A percentile compares a stretch with the other conserved stretches of the same genome.
These are phyloP conservation scores for Lentinula sp. DNA, from an alignment of 768 basidiomycete species.

Conservation along the genomic window DNA sequence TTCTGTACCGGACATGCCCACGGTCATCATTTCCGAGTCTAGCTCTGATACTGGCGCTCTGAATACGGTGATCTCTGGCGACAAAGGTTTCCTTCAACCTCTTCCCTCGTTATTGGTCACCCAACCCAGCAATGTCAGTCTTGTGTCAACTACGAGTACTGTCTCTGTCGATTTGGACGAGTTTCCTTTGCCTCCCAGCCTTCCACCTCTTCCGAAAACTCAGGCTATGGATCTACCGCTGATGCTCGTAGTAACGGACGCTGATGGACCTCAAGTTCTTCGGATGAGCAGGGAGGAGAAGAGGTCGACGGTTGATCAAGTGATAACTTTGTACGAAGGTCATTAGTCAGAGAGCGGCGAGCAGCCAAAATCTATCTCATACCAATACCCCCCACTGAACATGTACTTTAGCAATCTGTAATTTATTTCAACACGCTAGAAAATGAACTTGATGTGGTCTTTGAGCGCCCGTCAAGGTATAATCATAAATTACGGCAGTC, in stretches of 20 bases:
- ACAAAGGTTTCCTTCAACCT: slow-evolving; percentile 1
- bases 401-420: not conserved
- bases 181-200: slow-evolving; percentile 37
- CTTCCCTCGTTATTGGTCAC: slow-evolving; percentile 20
- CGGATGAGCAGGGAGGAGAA: not conserved
- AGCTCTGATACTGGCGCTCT: not conserved
- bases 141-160: slow-evolving; percentile 31
- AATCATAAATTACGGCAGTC: not conserved
- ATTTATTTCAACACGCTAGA: too few species aligned
- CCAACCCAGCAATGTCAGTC: slow-evolving; percentile 26
- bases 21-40: slow-evolving; percentile 17
- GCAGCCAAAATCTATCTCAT: not conserved
- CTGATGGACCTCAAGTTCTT: not conserved
- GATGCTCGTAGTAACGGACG: not conserved
- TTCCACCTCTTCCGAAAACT: not conserved
- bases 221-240: not conserved
- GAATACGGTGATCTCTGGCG: not conserved
- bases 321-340: slow-evolving; percentile 1
- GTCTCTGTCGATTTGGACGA: slow-evolving; percentile 35
- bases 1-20: slow-evolving; percentile 14
- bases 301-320: slow-evolving; percentile 5
- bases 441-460: not conserved
- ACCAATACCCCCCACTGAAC: not conserved
- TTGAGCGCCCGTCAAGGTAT: not conserved
- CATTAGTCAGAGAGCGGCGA: not conserved